Base-by-base conservation (phyloP, 352 stramenopile species). In the Phytophthora citrophthora region DNA sequence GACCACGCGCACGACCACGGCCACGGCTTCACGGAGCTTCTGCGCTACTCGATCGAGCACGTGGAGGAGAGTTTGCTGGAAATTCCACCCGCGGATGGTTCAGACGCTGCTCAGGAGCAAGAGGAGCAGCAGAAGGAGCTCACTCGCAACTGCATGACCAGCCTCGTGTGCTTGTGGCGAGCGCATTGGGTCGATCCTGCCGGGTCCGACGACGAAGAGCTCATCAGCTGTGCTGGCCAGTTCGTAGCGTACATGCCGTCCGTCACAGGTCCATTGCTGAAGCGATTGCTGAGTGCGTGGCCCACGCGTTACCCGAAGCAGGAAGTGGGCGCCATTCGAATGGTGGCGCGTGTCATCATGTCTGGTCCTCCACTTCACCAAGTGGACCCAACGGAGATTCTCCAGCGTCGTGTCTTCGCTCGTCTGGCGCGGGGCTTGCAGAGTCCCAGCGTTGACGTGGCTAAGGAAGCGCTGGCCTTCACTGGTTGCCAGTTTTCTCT, bases 281-380 rank as follows among this genome's bases (percentile, higher is more conserved):
- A 69, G 27, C 79, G 81, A 7, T 56, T 94, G 40, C 58, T 94
- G 26, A 72, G 54, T 13, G 63, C 76, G 18, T 95, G 88, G 88
- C 88, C 88, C 9, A 70, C 70, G n/a, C 72, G 75, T 9, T 90
- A 78, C 59, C 88, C 88, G 4, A 74, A 78, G 32, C 74, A 90
- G 48, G 77, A 95, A 51, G 81, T 93, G 4, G 72, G 89, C 9
- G 86, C 88, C 8, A 91, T 90, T 58, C 88, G 86, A 27, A 92
- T 91, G 79, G 47, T 90, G 15, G 88, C 88, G n/a, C 88, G 88
- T 29, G 79, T 95, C 20, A 74, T 95, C 44, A 94, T 95, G 83
- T 92, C 86, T 7, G 87, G 86, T 13, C 79, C 83, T 5, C 87
- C 83, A 38, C 64, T 90, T 16, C 64, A 83, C 51, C 72, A 77